Evolutionary conservation across 2,329 filamentous ascomycete genomes (phyloP), one percentile per base, ranked within the genome.

Genomic region (Fusarium sp.): DNA sequence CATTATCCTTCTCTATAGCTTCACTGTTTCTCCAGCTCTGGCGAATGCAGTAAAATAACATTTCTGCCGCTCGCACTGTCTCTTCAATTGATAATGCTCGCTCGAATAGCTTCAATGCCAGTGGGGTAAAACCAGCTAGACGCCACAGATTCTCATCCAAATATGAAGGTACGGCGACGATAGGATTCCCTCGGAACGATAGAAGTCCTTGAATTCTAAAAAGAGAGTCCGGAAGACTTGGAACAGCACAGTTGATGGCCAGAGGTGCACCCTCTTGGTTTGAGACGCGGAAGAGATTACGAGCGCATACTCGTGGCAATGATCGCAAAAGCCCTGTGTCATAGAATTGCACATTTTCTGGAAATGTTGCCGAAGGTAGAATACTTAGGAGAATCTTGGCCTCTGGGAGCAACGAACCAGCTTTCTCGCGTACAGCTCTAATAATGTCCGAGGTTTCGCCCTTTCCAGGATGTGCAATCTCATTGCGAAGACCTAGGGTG

Each of bases 21-120:
- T 99, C 96, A 70, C 96, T 98, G 70, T 98, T 98, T 67, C 96
- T 88, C 96, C 96, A 99, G 76, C 92, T 98, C 67, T 92, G 91
- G 69, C 92, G 91, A 48, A 97, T 91, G 62, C 92, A 93, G 67
- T 92, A 88, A 65, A 97, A 94, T 25, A 97, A 83, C 72, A 96
- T 91, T 73, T 96, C 89, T 4, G 96, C 89, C 2, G 94, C 90
- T 53, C 92, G 87, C 11, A 94, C 81, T 27, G 94, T 88, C 42
- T 90, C 89, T 47, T 94, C 88, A 10, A 87, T 83, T 0, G 88
- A 90, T 4, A 84, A 84, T 2, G 96, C 90, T 33, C 90, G 85
- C 75, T 97, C 93, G 9, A 99, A 84, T 35, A 98, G 81, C 74
- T 94, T 96, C 54, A 99, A 78, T 4, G 92, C 91, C 20, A 97